Base-by-base conservation (phyloP, 768 basidiomycete species). In the Leccinum sublutescens region DNA sequence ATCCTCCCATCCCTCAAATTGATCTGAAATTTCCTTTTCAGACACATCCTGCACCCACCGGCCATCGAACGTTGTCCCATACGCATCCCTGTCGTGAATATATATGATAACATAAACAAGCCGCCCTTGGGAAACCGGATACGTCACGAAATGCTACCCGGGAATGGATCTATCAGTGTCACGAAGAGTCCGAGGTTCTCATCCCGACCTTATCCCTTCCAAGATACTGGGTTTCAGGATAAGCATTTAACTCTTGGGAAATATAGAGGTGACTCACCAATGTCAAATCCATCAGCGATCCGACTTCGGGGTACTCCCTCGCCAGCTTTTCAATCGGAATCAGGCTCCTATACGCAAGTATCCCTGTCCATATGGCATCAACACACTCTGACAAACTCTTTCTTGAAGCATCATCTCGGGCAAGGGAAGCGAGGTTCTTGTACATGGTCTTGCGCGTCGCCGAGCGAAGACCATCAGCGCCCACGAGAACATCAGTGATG, bases 401-500 rank as follows among this genome's bases (percentile, higher is more conserved):
- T 29, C 51, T 52, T 19, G 52, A 60, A 8, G 47, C 55, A 12
- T 60, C 56, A 10, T 63, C 59, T 45, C 2, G 19, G 7, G 33
- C 11, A 11, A 38, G 51, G 8, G 62, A 61, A 21, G 63, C 68
- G 2, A 68, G 52, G 2, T 55, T 52, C 48, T 57, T 31, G 25
- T 72, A 67, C 64, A 77, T 68, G 9, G 61, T 62, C 19, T 51
- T 62, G 38, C 76, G 70, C 4, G 70, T 66, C 25, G 64, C 67
- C 0, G 79, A 81, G 25, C 68, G 76, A 56, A 81, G 67, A 2
- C 80, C 80, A 56, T 81, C 80, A 8, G 76, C 71, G 1, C 77
- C 79, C 8, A 80, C 61, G 34, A 82, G 67, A 7, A 81, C 56
- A 54, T 82, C 79, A 33, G 77, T 77, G 0, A 61, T 62, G 4